Conservation (phyloP, 768 basidiomycete genomes). For the Amanita brunnescens region DNA sequence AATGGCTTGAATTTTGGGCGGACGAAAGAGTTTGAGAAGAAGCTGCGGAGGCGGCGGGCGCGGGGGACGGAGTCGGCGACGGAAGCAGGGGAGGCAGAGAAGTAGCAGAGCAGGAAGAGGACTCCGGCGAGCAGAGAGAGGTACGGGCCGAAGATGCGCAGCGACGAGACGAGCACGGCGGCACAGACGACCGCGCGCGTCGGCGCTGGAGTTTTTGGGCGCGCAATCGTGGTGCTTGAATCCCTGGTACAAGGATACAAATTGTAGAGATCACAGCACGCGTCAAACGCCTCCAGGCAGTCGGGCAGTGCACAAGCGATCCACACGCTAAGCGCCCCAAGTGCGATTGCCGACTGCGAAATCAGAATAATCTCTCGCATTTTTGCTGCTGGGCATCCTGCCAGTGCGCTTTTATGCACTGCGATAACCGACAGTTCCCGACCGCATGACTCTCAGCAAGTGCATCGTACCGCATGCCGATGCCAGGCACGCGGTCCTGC, state of each 20-base stretch:
- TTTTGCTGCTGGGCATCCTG: too few relatives aligned
- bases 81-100: not conserved
- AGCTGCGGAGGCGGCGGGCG: not conserved
- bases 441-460: too few relatives aligned
- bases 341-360: too few relatives aligned
- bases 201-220: too few relatives aligned
- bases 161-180: not conserved
- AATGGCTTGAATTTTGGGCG: not conserved
- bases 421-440: too few relatives aligned
- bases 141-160: conserved; percentile 2
- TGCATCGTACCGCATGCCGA: too few relatives aligned
- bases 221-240: not conserved
- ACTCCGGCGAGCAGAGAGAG: not conserved
- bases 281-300: not conserved
- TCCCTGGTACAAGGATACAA: not conserved
- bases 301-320: too few relatives aligned
- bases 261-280: not conserved
- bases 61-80: not conserved
- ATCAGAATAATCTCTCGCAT: too few relatives aligned
- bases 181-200: not conserved
- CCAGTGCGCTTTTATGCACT: too few relatives aligned
- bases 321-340: too few relatives aligned
- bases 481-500: too few relatives aligned
- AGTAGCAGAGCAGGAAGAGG: not conserved
- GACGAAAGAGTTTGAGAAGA: not conserved